Base-by-base conservation (phyloP, 2,329 filamentous ascomycete genomes). In the Aciculosporium take region DNA sequence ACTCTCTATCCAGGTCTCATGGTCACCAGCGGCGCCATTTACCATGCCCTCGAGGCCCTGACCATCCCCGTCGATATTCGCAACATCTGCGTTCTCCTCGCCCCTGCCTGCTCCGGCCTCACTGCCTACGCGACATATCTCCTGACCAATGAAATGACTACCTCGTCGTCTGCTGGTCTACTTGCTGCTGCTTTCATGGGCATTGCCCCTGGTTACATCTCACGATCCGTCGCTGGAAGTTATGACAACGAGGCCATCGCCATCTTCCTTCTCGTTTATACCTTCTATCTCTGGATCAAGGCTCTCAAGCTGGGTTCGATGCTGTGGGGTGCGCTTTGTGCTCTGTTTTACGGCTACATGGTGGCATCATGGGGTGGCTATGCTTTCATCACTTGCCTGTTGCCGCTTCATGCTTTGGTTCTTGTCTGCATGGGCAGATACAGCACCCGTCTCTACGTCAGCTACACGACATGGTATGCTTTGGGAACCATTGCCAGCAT, bases 241-340 rank as follows among this genome's bases (percentile, higher is more conserved):
- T 98, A 98, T 68, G 91, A 98, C 64, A 96, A 98, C 69, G 91
- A 98, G 68, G 91, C 91, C 51, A 98, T 98, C 68, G 88, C 91
- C 56, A 98, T 98, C 60, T 98, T 98, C 72, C 71, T 98, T 53
- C 76, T 98, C 25, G 91, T 98, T 50, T 95, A 94, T 63, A 98
- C 91, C 59, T 98, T 98, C 66, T 98, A 80, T 66, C 76, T 98
- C 40, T 98, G 91, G 91, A 94, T 98, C 67, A 96, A 96, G 74
- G 86, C 91, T 17, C 74, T 98, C 52, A 98, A 98, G 71, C 76
- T 87, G 44, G 91, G 91, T 21, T 96, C 91, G 39, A 87, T 94
- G 61, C 84, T 95, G 64, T 98, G 89, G 89, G 89, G 87, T 53
- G 88, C 85, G 29, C 71, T 95, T 48, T 91, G 88, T 53, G 91